These are phyloP conservation scores for Corallochytrium limacisporum DNA, from an alignment of 78 protist species.

Conservation along the genomic window DNA sequence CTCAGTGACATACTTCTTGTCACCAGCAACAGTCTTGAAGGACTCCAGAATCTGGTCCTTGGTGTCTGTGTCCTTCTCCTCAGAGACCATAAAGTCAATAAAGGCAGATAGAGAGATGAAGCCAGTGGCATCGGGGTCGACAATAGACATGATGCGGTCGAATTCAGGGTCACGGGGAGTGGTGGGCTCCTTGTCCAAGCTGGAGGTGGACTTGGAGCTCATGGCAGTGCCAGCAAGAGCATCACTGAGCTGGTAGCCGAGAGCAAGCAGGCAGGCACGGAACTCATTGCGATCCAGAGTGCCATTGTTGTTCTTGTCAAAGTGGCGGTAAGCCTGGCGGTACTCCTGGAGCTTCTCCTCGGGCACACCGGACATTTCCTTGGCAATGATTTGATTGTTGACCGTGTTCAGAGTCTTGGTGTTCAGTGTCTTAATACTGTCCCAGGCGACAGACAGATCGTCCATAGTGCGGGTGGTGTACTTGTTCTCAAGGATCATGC, in stretches of 20 bases:
- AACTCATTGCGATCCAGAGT: constrained; percentile 12
- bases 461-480: constrained; percentile 18
- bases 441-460: neutral
- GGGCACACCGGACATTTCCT: constrained; percentile 12
- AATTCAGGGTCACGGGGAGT: constrained; percentile 1
- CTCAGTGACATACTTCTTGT: neutral
- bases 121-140: constrained; percentile 5
- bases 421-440: constrained; percentile 7
- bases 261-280: constrained; percentile 2
- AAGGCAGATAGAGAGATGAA: constrained; percentile 11
- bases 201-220: neutral
- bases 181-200: neutral
- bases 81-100: constrained; percentile 5
- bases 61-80: constrained; percentile 6
- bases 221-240: neutral
- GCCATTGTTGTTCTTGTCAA: constrained; percentile 23
- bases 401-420: constrained; percentile 10
- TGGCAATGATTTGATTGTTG: constrained; percentile 22
- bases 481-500: neutral
- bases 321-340: neutral
- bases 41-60: constrained; percentile 13
- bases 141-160: neutral
- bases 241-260: constrained; percentile 4
- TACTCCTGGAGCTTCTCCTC: constrained; percentile 21
- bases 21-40: constrained; percentile 12